Evolutionary conservation across 768 basidiomycete species (phyloP).

Genomic region (Tulasnella sp.): DNA sequence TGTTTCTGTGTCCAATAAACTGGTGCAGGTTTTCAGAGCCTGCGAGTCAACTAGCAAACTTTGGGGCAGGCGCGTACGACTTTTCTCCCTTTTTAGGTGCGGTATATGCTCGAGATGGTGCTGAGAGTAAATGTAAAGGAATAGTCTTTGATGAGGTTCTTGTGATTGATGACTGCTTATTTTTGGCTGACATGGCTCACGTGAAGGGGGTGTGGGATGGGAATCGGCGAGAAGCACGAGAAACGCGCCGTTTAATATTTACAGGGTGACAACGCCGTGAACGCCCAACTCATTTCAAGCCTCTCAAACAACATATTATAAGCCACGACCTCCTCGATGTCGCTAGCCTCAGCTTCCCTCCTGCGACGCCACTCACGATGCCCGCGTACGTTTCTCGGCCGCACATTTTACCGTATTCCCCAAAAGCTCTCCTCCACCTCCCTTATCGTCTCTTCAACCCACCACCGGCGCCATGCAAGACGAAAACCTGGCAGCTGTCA

Average conservation of each 20-base stretch:
- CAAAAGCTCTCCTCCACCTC: constrained; percentile 5
- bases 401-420: neutral
- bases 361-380: neutral
- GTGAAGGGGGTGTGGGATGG: neutral
- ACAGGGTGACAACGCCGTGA: neutral
- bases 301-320: neutral
- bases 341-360: neutral
- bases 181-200: constrained; percentile 2
- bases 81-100: constrained; percentile 12
- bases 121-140: constrained; percentile 5
- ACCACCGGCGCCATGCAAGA: constrained; percentile 28
- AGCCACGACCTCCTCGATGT: neutral
- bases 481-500: constrained; percentile 3
- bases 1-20: constrained; percentile 30
- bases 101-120: constrained; percentile 18
- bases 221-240: neutral
- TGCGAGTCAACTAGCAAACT: neutral
- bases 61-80: neutral
- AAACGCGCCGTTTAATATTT: neutral
- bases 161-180: neutral
- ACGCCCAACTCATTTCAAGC: neutral
- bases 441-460: constrained; percentile 29
- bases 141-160: neutral
- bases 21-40: neutral
- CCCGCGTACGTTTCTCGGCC: constrained; percentile 15